These are phyloP conservation scores for Aspergillus udagawae DNA, from an alignment of 2,329 filamentous ascomycete species.

Conservation along the genomic window DNA sequence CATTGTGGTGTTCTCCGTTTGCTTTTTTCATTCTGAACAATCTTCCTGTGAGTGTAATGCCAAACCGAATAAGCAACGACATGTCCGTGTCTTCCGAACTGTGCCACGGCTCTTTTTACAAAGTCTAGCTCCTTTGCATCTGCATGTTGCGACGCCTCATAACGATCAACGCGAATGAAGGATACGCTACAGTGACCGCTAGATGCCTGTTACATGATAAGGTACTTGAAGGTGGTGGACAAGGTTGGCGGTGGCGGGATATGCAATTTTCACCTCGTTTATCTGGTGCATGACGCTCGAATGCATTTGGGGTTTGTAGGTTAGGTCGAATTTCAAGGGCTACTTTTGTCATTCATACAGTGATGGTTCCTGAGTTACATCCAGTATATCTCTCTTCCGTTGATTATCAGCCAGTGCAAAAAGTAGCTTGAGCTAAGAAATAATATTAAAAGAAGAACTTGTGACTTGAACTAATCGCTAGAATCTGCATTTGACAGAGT, in stretches of 20 bases:
- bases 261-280: not conserved
- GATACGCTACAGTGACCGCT: not conserved
- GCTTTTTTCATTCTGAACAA: constrained; percentile 17
- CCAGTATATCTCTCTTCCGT: not conserved
- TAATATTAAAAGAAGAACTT: not conserved
- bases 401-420: not conserved
- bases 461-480: not conserved
- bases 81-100: constrained; percentile 18
- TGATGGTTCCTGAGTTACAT: not conserved
- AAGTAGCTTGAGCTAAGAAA: not conserved
- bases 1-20: constrained; percentile 27
- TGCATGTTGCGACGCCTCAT: not conserved
- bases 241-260: not conserved
- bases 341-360: not conserved
- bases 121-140: not conserved
- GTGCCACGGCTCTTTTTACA: not conserved
- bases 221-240: not conserved
- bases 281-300: not conserved
- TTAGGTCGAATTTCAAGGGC: not conserved
- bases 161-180: not conserved
- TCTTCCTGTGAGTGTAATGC: constrained; percentile 28
- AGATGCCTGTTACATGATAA: not conserved
- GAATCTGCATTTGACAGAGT: not conserved
- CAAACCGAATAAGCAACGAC: constrained; percentile 27
- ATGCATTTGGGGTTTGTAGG: not conserved